Evolutionary conservation across 2,329 filamentous ascomycete species (phyloP).

Genomic region (Fusarium virguliforme): DNA sequence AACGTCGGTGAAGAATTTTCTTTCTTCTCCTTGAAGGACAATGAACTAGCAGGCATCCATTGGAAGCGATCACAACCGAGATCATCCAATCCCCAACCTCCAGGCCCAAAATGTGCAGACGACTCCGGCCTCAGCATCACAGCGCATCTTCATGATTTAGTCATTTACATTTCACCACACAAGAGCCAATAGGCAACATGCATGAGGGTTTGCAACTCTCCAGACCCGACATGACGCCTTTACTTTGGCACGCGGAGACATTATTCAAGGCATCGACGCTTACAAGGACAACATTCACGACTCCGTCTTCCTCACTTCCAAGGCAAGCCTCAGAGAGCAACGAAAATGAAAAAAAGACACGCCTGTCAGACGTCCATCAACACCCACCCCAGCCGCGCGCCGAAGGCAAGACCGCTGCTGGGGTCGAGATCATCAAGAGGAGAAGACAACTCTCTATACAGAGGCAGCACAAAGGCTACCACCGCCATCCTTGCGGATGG

Average conservation of each 20-base stretch:
- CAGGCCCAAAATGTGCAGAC: not conserved
- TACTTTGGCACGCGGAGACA: too few species aligned
- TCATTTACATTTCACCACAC: too few species aligned
- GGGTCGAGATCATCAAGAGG: conserved; percentile 91
- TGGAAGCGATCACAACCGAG: not conserved
- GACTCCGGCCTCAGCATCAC: too few species aligned
- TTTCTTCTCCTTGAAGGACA: not conserved
- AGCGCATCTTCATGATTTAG: too few species aligned
- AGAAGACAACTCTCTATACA: conserved; percentile 82
- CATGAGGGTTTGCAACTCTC: too few species aligned
- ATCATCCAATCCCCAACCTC: not conserved
- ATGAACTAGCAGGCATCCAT: not conserved
- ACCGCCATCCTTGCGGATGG: conserved; percentile 70
- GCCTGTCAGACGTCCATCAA: conserved; percentile 93
- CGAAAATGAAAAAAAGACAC: conserved; percentile 70
- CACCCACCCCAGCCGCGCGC: conserved; percentile 84
- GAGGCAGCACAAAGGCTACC: conserved; percentile 52
- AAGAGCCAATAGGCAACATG: too few species aligned
- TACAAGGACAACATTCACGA: too few species aligned
- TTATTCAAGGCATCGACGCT: too few species aligned
- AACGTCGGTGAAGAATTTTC: not conserved
- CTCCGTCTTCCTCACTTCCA: conserved; percentile 67
- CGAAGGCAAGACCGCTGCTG: conserved; percentile 78
- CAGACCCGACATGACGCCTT: too few species aligned
- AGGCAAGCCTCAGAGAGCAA: conserved; percentile 65